Percentiles rank a stretch among this genome's conserved stretches.
phyloP scores from a whole-genome alignment of 768 basidiomycete genomes.

The Boletus pseudopeckii region DNA sequence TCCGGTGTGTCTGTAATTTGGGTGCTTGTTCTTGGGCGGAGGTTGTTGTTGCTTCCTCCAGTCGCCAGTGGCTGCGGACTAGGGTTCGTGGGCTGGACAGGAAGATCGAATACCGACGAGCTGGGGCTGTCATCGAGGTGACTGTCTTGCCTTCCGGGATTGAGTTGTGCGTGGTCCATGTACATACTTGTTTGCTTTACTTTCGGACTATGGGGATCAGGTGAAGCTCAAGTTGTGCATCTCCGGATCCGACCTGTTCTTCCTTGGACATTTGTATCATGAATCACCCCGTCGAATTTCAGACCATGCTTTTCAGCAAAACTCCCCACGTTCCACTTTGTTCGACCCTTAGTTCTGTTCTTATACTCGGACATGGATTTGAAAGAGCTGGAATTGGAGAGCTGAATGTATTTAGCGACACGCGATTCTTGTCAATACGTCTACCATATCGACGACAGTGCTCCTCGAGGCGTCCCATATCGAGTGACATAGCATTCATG shows the following conservation, averaged over 20 bases:
- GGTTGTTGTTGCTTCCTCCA: slow-evolving; percentile 5
- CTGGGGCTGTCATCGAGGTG: slow-evolving; percentile 49
- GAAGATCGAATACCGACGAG: slow-evolving; percentile 75
- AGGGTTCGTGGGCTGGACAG: slow-evolving; percentile 38
- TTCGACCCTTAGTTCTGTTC: too few relatives aligned
- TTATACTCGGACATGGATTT: neutral
- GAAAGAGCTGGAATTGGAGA: neutral
- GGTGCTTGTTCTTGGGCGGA: neutral
- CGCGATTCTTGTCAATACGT: neutral
- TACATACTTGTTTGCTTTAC: neutral
- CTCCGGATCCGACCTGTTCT: neutral
- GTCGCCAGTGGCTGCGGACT: slow-evolving; percentile 20
- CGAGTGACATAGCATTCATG: too few relatives aligned
- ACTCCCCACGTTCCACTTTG: too few relatives aligned
- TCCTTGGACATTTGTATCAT: too few relatives aligned
- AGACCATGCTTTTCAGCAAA: neutral
- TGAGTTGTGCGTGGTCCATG: slow-evolving; percentile 18
- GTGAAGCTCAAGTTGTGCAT: neutral
- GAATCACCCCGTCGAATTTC: neutral
- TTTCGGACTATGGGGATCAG: neutral
- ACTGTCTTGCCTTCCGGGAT: slow-evolving; percentile 3
- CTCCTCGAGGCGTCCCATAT: too few relatives aligned
- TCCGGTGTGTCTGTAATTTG: slow-evolving; percentile 5
- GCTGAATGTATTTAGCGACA: neutral
- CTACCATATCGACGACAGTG: neutral